Conservation (phyloP, 352 stramenopile species). For the Globisporangium sylvaticum region DNA sequence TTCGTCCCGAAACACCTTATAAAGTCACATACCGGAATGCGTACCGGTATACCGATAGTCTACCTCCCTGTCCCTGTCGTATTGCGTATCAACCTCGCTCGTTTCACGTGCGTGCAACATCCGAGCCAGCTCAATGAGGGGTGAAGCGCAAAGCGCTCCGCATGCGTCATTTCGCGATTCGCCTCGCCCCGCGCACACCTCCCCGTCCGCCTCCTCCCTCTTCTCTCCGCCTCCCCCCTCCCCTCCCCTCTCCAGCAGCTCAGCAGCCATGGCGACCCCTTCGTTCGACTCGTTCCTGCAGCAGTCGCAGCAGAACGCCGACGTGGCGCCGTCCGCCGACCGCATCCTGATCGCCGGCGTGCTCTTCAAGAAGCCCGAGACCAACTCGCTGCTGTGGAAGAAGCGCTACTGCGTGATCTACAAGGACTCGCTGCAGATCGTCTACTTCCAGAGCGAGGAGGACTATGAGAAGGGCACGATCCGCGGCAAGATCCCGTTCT, state of each 20-base stretch:
- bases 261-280: slow-evolving; percentile 13
- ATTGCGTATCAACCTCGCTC: not conserved
- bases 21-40: not conserved
- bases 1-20: no score
- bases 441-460: slow-evolving; percentile 72
- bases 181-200: slow-evolving; percentile 8
- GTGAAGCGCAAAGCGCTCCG: not conserved
- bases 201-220: not conserved
- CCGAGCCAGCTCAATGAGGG: not conserved
- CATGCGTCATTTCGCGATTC: slow-evolving; percentile 19
- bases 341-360: slow-evolving; percentile 61
- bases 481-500: slow-evolving; percentile 80
- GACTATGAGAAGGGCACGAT: slow-evolving; percentile 72
- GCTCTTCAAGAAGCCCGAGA: slow-evolving; percentile 82
- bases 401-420: slow-evolving; percentile 86
- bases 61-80: not conserved
- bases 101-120: not conserved
- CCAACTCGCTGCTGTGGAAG: slow-evolving; percentile 84
- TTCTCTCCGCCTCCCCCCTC: not conserved
- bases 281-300: slow-evolving; percentile 58
- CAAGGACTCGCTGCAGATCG: slow-evolving; percentile 62
- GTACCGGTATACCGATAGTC: not conserved
- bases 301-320: slow-evolving; percentile 40
- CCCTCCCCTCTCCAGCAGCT: not conserved
- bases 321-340: slow-evolving; percentile 17